Evolutionary conservation across 2,329 filamentous ascomycete genomes (phyloP), one percentile per base, ranked within the genome.

Genomic region (Phaeosphaeriaceae sp.): DNA sequence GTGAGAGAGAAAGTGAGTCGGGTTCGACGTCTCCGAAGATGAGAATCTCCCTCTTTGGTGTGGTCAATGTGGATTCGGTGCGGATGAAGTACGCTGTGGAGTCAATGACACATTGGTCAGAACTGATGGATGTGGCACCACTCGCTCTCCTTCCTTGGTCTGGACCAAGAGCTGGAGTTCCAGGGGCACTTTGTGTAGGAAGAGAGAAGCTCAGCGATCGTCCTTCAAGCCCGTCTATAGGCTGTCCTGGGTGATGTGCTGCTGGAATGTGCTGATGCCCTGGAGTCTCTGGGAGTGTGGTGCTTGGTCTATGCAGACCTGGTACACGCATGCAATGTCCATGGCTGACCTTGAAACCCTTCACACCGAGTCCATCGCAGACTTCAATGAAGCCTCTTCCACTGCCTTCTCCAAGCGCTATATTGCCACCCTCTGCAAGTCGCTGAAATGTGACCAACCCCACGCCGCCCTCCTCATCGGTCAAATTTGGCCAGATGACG

Each of bases 11-110:
- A 24, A 98, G 79, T 9, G 88, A 89, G 76, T 99, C 95, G 0
- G 95, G 93, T 73, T 99, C 95, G 40, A 98, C 91, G 66, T 99
- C 95, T 19, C 95, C 95, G 73, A 97, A 98, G 49, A 99, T 91
- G 58, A 99, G 86, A 2, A 98, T 86, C 77, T 99, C 94, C 22
- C 68, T 70, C 45, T 74, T 72, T 1, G 74, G 70, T 0, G 74
- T 73, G 1, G 69, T 69, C 1, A 68, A 55, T 3, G 72, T 69
- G 0, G 80, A 74, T 33, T 89, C 82, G 58, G 95, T 91, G 40
- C 92, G 90, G 63, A 99, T 91, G 77, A 99, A 98, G 78, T 93
- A 98, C 0, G 92, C 94, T 19, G 93, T 95, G 62, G 92, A 96
- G 74, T 97, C 92, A 59, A 92, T 90, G 1, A 93, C 90, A 67